Evolutionary conservation across 1,284 basidiomycete genomes (phyloP).

Genomic region (Tremellales sp.): DNA sequence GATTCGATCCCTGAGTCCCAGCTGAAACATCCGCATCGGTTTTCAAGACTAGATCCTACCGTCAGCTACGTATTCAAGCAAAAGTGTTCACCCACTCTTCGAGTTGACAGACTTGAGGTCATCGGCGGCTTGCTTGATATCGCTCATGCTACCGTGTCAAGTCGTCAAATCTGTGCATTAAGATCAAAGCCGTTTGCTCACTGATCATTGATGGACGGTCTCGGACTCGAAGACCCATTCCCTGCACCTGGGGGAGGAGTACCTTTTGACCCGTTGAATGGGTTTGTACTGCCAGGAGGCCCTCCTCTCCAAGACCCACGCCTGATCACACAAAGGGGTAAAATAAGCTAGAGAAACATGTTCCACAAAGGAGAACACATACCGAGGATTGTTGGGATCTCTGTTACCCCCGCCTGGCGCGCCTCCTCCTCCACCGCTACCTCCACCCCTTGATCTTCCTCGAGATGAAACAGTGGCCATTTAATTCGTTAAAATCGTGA

Average conservation of each 20-base stretch:
- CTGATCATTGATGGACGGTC: conserved; percentile 35
- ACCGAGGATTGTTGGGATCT: conserved; percentile 5
- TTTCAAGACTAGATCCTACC: conserved; percentile 77
- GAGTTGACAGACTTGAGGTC: conserved; percentile 4
- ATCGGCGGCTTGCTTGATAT: conserved; percentile 23
- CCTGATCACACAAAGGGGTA: conserved; percentile 12
- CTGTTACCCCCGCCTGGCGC: conserved; percentile 18
- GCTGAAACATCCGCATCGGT: conserved; percentile 81
- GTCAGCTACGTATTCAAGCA: conserved; percentile 3
- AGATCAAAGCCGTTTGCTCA: conserved; percentile 13
- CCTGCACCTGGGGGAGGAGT: conserved; percentile 16
- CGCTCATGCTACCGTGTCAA: conserved; percentile 20
- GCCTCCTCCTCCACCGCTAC: conserved; percentile 12
- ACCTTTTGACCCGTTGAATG: conserved; percentile 17
- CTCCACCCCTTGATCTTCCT: conserved; percentile 12
- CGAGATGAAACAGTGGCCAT: too few relatives aligned
- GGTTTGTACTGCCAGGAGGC: conserved; percentile 25
- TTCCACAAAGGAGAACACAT: background rate
- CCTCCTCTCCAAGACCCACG: conserved; percentile 42
- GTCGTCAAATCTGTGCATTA: conserved; percentile 4
- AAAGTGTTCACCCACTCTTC: background rate
- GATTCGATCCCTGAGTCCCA: conserved; percentile 53
- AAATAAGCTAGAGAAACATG: background rate
- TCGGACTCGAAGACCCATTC: conserved; percentile 15
- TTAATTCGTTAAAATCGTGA: too few relatives aligned